Evolutionary conservation across 345 rosid genomes (phyloP).

Genomic region (Aquilaria sinensis): DNA sequence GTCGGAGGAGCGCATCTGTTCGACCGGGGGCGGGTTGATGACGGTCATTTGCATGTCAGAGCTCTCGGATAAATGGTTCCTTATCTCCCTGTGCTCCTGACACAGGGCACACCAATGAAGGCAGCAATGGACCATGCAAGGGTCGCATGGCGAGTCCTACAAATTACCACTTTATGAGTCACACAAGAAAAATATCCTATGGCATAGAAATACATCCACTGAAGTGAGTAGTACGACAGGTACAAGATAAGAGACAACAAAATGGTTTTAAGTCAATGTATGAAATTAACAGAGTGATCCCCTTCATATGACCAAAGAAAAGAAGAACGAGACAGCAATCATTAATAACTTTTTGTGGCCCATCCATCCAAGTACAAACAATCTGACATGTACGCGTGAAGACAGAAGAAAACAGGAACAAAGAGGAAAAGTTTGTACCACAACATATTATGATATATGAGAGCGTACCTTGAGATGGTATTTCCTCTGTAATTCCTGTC

Average conservation of each 20-base stretch:
- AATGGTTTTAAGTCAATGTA: too few species aligned
- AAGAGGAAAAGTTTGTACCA: background rate
- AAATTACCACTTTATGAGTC: conserved; percentile 1
- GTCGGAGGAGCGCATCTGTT: conserved; percentile 55
- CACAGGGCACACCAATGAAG: conserved; percentile 93
- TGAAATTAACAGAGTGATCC: too few species aligned
- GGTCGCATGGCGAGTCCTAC: conserved; percentile 84
- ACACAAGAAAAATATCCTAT: background rate
- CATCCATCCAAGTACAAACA: background rate
- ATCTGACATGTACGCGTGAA: background rate
- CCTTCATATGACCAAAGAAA: too few species aligned
- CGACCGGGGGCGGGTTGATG: conserved; percentile 71
- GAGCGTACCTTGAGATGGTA: conserved; percentile 81
- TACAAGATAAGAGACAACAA: too few species aligned
- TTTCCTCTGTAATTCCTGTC: conserved; percentile 72
- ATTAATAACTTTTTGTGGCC: too few species aligned
- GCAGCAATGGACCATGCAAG: conserved; percentile 79
- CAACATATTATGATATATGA: background rate
- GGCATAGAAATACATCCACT: too few species aligned
- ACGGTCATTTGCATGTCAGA: conserved; percentile 31
- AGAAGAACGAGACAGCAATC: too few species aligned
- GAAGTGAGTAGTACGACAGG: too few species aligned
- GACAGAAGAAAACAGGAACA: background rate
- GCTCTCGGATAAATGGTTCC: conserved; percentile 61
- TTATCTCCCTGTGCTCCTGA: conserved; percentile 93